Conservation (phyloP, 2,329 filamentous ascomycete genomes). For the Dothiorella sarmentorum region DNA sequence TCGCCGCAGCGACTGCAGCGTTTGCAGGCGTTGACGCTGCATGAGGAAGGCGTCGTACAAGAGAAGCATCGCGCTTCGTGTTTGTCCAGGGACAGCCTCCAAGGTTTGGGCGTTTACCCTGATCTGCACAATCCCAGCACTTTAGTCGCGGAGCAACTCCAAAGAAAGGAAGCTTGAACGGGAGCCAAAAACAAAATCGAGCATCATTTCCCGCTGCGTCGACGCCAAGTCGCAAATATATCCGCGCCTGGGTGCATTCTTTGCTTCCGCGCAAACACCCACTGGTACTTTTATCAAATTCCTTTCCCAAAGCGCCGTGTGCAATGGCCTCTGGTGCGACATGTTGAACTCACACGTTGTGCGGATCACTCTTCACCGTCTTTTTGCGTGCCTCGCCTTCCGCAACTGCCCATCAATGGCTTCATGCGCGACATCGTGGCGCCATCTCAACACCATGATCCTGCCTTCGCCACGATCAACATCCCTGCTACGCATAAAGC, state of each 20-base stretch:
- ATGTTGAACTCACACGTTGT: background rate
- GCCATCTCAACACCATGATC: background rate
- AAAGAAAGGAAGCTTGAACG: constrained; percentile 14
- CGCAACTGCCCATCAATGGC: background rate
- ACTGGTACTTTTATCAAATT: constrained; percentile 8
- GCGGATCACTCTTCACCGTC: constrained; percentile 1
- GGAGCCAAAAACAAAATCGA: constrained; percentile 9
- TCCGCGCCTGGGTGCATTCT: background rate
- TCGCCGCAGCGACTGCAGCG: background rate
- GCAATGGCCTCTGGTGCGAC: background rate
- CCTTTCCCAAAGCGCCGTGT: background rate
- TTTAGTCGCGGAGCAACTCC: background rate
- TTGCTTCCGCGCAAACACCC: background rate
- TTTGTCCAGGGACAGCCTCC: background rate
- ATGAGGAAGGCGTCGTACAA: constrained; percentile 2
- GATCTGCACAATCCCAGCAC: constrained; percentile 5
- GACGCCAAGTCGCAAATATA: constrained; percentile 3
- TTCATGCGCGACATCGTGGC: background rate
- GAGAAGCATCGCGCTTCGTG: constrained; percentile 6
- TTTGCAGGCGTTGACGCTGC: background rate
- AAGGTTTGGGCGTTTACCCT: background rate
- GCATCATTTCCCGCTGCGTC: constrained; percentile 3
- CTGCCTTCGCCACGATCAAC: background rate
- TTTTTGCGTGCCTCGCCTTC: background rate
- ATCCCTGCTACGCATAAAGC: background rate